Evolutionary conservation across 495 filamentous ascomycete genomes (phyloP).

Genomic region (Tricharina praecox): DNA sequence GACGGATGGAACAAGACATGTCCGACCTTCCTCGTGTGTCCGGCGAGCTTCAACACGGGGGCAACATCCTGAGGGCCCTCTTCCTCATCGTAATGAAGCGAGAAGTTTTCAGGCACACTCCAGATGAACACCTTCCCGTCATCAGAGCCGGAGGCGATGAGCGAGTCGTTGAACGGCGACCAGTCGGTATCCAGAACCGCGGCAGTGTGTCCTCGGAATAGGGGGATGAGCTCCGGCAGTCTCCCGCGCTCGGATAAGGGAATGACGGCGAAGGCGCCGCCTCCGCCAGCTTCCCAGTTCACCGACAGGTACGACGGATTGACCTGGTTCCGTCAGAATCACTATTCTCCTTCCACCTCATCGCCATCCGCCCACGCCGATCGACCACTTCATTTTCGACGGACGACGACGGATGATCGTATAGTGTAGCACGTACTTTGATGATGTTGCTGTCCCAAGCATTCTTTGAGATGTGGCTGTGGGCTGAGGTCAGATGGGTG

Average conservation of each 20-base stretch:
- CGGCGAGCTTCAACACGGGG: conserved; percentile 62
- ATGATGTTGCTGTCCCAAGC: conserved; percentile 97
- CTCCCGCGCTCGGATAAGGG: conserved; percentile 76
- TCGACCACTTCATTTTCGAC: neutral
- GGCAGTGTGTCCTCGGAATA: conserved; percentile 91
- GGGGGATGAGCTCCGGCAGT: conserved; percentile 76
- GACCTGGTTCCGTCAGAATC: conserved; percentile 36
- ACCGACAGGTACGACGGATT: conserved; percentile 93
- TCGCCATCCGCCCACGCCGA: no score
- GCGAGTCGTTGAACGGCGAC: conserved; percentile 85
- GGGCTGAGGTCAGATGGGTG: neutral
- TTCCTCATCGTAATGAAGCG: conserved; percentile 63
- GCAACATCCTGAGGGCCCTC: conserved; percentile 60
- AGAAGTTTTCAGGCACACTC: conserved; percentile 81
- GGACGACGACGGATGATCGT: neutral
- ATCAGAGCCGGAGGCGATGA: conserved; percentile 87
- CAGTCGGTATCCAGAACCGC: conserved; percentile 96
- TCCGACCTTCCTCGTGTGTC: conserved; percentile 79
- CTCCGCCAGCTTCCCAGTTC: conserved; percentile 96
- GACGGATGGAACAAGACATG: conserved; percentile 96
- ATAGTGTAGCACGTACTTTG: conserved; percentile 43
- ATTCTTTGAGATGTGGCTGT: conserved; percentile 65
- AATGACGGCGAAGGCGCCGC: conserved; percentile 93
- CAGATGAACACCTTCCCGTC: conserved; percentile 95
- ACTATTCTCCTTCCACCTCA: neutral